Percentiles rank a stretch among this genome's conserved stretches.
Evolutionary conservation across 2,329 filamentous ascomycete species (phyloP).

Genomic region (Aureobasidium pullulans): DNA sequence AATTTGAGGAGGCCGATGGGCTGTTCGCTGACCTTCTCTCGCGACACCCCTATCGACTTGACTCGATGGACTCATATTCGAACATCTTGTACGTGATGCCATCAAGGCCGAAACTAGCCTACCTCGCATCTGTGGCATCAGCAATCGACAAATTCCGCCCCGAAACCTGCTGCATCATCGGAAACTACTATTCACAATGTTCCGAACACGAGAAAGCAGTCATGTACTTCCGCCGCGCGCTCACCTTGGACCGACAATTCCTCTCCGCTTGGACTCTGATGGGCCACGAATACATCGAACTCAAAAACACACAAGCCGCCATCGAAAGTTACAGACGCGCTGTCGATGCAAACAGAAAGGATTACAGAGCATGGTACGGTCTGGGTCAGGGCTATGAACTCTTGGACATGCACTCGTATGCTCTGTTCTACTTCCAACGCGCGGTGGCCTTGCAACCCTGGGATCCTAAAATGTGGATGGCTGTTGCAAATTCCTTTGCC

Average conservation of each 20-base stretch:
- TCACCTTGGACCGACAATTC: constrained; percentile 84
- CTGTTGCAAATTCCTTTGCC: constrained; percentile 83
- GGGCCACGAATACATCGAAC: constrained; percentile 97
- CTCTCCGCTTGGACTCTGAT: constrained; percentile 96
- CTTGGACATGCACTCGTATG: constrained; percentile 95
- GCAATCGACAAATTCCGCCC: constrained; percentile 92
- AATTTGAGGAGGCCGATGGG: constrained; percentile 56
- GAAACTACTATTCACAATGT: constrained; percentile 92
- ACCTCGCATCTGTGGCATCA: constrained; percentile 83
- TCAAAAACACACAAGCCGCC: constrained; percentile 96
- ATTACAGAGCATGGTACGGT: constrained; percentile 97
- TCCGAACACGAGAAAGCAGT: constrained; percentile 97
- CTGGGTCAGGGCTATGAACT: constrained; percentile 96
- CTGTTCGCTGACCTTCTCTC: constrained; percentile 63
- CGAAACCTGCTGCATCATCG: constrained; percentile 92
- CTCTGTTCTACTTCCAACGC: constrained; percentile 94
- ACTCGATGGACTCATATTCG: constrained; percentile 90
- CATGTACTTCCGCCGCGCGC: constrained; percentile 89
- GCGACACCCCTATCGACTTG: constrained; percentile 64
- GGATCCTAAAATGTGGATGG: constrained; percentile 98
- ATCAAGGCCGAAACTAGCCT: constrained; percentile 79
- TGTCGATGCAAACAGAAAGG: constrained; percentile 90
- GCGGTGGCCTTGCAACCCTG: constrained; percentile 88
- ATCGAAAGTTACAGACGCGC: constrained; percentile 95
- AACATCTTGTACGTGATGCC: constrained; percentile 96